phyloP scores from a whole-genome alignment of 2,329 filamentous ascomycete genomes.

The Xylaria sp. region DNA sequence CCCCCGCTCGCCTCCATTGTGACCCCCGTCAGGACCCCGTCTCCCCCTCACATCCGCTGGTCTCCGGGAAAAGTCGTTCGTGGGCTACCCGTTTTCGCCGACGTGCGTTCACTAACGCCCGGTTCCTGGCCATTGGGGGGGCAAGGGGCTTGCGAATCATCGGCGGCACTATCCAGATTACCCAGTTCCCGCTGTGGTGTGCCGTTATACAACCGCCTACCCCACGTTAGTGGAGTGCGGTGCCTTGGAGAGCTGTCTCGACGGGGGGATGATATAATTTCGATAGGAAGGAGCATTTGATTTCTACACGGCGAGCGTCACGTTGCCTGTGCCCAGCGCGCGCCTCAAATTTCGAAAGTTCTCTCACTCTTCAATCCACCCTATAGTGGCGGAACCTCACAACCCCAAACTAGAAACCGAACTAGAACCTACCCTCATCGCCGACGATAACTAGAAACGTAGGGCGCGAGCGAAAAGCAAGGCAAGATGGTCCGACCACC shows the following conservation, averaged over 20 bases:
- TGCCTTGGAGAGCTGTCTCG: not conserved
- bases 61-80: constrained; percentile 9
- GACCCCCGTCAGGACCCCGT: constrained; percentile 22
- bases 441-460: not conserved
- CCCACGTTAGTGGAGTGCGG: constrained; percentile 25
- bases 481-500: constrained; percentile 45
- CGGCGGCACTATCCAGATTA: not conserved
- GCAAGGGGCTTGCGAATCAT: not conserved
- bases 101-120: not conserved
- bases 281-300: not conserved
- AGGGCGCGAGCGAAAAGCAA: not conserved
- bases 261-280: constrained; percentile 8
- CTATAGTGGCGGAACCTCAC: not conserved
- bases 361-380: not conserved
- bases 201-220: not conserved
- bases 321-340: not conserved
- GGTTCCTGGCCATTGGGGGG: not conserved
- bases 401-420: not conserved
- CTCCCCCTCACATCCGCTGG: constrained; percentile 1
- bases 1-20: constrained; percentile 23
- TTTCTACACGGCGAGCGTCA: not conserved
- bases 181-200: not conserved
- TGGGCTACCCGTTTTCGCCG: not conserved
- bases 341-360: not conserved
- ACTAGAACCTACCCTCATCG: not conserved